phyloP scores from a whole-genome alignment of 495 filamentous ascomycete genomes.

The Penicillium daleae region DNA sequence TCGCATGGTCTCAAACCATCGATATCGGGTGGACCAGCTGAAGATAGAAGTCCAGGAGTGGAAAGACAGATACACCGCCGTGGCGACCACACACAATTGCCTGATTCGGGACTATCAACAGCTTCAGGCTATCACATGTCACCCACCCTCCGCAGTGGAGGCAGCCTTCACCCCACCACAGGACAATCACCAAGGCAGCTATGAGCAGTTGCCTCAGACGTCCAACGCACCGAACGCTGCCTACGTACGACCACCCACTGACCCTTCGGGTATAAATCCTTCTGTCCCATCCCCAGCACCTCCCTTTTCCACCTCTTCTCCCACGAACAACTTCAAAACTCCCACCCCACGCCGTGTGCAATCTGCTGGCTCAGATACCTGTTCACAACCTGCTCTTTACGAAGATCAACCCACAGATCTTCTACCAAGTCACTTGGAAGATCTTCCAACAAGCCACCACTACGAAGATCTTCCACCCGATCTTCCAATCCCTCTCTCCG shows the following conservation, averaged over 20 bases:
- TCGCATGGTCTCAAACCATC: constrained; percentile 8
- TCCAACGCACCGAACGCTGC: neutral
- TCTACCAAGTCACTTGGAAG: neutral
- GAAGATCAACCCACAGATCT: too few relatives aligned
- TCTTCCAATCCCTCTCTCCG: neutral
- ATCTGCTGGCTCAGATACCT: neutral
- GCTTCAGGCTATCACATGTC: neutral
- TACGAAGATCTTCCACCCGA: neutral
- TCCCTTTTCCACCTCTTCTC: constrained; percentile 4
- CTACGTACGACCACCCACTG: neutral
- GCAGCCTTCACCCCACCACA: neutral
- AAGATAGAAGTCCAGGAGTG: constrained; percentile 11
- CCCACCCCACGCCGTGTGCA: neutral
- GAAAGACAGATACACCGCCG: neutral
- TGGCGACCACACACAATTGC: constrained; percentile 14
- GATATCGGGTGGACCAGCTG: constrained; percentile 1
- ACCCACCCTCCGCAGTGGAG: neutral
- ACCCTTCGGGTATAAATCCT: neutral
- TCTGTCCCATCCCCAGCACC: neutral
- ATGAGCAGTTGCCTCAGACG: neutral
- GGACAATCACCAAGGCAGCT: neutral
- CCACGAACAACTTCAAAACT: neutral
- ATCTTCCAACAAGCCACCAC: neutral
- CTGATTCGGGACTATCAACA: constrained; percentile 17
- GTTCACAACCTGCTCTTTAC: neutral